Evolutionary conservation across 2,329 filamentous ascomycete species (phyloP).

Genomic region (Colletotrichum trifolii): DNA sequence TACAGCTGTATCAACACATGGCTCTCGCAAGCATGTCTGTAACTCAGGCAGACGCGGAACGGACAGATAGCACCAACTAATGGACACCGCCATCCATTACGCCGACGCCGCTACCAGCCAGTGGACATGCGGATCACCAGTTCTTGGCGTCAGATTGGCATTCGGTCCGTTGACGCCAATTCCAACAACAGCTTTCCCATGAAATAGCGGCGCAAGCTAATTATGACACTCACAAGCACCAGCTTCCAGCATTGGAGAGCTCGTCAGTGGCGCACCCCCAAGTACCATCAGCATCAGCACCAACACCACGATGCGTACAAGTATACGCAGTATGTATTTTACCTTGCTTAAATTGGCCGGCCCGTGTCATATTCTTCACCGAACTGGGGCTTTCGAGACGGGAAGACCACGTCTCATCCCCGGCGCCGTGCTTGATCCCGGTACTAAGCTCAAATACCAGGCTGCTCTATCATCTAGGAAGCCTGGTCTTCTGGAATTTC

Average conservation of each 20-base stretch:
- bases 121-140: constrained; percentile 11
- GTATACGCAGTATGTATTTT: neutral
- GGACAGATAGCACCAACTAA: no score
- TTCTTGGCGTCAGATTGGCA: constrained; percentile 14
- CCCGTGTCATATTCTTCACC: constrained; percentile 31
- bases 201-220: neutral
- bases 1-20: constrained; percentile 6
- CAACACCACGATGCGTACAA: no score
- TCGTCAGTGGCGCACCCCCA: no score
- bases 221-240: no score
- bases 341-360: neutral
- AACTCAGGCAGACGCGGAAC: neutral
- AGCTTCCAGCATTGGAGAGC: no score
- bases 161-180: constrained; percentile 12
- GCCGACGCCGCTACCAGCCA: neutral
- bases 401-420: constrained; percentile 7
- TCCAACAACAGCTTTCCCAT: constrained; percentile 8
- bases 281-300: no score
- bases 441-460: constrained; percentile 10
- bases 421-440: constrained; percentile 12
- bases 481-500: constrained; percentile 25
- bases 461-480: constrained; percentile 11
- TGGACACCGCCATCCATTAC: no score
- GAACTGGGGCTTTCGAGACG: constrained; percentile 10
- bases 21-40: constrained; percentile 2